These are phyloP conservation scores for Mortierella sp. DNA, from an alignment of 371 early-diverging fungal species.

Conservation along the genomic window DNA sequence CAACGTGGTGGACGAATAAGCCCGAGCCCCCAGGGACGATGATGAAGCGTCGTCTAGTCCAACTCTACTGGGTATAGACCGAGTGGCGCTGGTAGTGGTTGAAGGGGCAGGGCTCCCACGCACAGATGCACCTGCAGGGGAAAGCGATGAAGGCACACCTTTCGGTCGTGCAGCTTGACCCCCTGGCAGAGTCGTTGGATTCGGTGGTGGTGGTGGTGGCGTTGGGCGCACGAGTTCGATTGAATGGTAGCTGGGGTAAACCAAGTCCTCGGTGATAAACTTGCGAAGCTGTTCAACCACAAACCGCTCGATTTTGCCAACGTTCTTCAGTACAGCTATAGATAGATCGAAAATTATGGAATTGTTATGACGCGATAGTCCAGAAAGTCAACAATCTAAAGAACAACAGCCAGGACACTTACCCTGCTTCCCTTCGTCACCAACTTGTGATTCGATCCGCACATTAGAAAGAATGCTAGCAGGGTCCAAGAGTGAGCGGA, in stretches of 20 bases:
- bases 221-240: constrained; percentile 56
- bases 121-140: constrained; percentile 15
- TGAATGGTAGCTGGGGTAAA: constrained; percentile 88
- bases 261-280: constrained; percentile 89
- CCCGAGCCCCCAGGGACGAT: constrained; percentile 14
- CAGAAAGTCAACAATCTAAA: too few species aligned
- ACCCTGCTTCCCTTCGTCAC: constrained; percentile 90
- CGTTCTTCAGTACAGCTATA: constrained; percentile 85
- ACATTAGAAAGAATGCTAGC: constrained; percentile 76
- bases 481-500: background rate
- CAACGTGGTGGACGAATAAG: background rate
- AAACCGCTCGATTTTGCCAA: constrained; percentile 91
- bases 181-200: background rate
- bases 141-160: background rate
- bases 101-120: background rate
- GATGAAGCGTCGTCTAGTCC: constrained; percentile 1
- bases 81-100: constrained; percentile 5
- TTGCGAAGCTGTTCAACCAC: constrained; percentile 89
- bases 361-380: too few species aligned
- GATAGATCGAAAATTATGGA: background rate
- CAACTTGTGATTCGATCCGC: constrained; percentile 88
- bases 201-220: constrained; percentile 8
- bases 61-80: background rate
- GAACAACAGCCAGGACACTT: constrained; percentile 16
- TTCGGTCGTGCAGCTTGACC: background rate